Base-by-base conservation (phyloP, 2,329 filamentous ascomycete genomes). In the Emericellopsis atlantica region DNA sequence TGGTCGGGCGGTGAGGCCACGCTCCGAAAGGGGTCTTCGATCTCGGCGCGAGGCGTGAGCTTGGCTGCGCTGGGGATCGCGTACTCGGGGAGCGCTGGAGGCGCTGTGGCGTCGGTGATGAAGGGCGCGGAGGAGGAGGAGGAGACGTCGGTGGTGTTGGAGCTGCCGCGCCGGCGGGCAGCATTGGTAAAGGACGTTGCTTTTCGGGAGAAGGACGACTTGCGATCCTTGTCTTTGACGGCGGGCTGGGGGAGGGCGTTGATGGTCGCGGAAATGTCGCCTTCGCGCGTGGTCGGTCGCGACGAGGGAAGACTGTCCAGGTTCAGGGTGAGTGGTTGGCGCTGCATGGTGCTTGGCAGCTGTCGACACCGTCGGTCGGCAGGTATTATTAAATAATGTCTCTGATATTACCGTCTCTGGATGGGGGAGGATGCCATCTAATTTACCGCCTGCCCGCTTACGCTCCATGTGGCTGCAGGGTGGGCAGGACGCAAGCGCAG, bases 1-100 rank as follows among this genome's bases (percentile, higher is more conserved):
- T 60, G 60, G 36, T 57, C 56, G 44, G 6, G 21, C 10, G 8
- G 11, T 69, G 64, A 42, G 48, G 51, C 36, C 51, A 47, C 32
- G 47, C 44, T 10, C 53, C 48, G 44, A 52, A 53, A 32, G 43
- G 44, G 21, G 52, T 37, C 38, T 40, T 39, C 37, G 46, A 49
- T 37, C 58, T 56, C 45, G 46, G 46, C 40, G 57, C 59, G 36
- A 47, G 56, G 11, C 47, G 51, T 45, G 40, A 67, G 54, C 49
- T 68, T 70, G 31, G 67, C 66, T 4, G 67, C 63, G 36, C 65
- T 64, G n/a, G 67, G 55, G 42, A 72, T 65, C 5, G 68, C 68
- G 55, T 71, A 70, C 40, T 74, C 68, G 36, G 71, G 70, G 15
- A 76, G 60, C 6, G 70, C 67, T n/a, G 71, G 70, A 29, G 71